Evolutionary conservation across 257 asterid species (phyloP).

Genomic region (Solanum boliviense): DNA sequence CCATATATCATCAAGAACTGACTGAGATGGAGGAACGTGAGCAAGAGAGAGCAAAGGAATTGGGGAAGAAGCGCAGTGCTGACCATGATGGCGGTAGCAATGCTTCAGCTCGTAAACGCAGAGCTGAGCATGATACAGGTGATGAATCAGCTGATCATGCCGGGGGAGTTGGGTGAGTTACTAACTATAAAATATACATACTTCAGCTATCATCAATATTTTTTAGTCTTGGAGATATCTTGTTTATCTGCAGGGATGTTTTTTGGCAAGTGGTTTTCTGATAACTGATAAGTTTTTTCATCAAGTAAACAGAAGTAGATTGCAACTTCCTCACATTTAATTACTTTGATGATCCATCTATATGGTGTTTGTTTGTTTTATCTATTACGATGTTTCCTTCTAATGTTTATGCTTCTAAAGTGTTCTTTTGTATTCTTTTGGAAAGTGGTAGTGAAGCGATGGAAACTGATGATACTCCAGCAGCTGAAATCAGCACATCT

Average conservation of each 20-base stretch:
- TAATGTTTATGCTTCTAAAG: not conserved
- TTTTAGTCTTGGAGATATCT: not conserved
- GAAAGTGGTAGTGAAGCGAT: slow-evolving; percentile 48
- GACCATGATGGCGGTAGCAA: slow-evolving; percentile 36
- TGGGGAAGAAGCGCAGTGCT: slow-evolving; percentile 34
- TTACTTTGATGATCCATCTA: not conserved
- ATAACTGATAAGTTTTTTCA: not conserved
- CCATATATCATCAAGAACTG: slow-evolving; percentile 96
- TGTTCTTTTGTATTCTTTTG: slow-evolving; percentile 2
- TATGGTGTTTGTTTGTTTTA: not conserved
- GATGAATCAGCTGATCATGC: slow-evolving; percentile 6
- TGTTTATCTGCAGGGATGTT: not conserved
- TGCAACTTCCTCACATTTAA: not conserved
- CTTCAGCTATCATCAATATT: not conserved
- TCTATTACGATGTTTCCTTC: not conserved
- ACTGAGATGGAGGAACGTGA: slow-evolving; percentile 97
- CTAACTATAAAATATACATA: not conserved
- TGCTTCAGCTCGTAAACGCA: slow-evolving; percentile 8
- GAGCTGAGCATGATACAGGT: not conserved
- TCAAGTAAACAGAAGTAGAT: not conserved
- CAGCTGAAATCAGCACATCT: slow-evolving; percentile 24
- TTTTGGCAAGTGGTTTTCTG: not conserved
- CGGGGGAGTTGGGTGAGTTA: slow-evolving; percentile 6
- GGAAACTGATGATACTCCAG: slow-evolving; percentile 69
- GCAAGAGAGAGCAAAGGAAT: slow-evolving; percentile 45